Percentiles rank a stretch among this genome's conserved stretches.
phyloP scores from a whole-genome alignment of 306 rosid species.

The Medicago ruthenica region DNA sequence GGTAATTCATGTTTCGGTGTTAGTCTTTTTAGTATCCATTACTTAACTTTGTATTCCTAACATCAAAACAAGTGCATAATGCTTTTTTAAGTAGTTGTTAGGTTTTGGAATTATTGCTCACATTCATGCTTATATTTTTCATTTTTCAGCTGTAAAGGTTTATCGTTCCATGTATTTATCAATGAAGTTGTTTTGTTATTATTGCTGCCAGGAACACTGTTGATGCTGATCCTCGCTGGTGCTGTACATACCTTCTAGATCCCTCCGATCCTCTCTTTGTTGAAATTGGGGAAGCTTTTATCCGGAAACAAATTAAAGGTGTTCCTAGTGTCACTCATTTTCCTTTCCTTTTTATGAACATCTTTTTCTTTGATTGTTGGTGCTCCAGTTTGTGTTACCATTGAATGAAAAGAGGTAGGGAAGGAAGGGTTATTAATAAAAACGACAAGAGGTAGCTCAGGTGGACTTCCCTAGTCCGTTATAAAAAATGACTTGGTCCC shows the following conservation, averaged over 20 bases:
- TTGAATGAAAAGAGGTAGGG: background rate
- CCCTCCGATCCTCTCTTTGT: slow-evolving; percentile 94
- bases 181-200: slow-evolving; percentile 42
- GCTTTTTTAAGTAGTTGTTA: slow-evolving; percentile 12
- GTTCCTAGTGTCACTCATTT: slow-evolving; percentile 23
- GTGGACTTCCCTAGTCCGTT: no score
- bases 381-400: background rate
- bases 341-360: background rate
- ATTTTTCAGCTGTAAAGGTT: slow-evolving; percentile 21
- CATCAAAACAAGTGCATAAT: background rate
- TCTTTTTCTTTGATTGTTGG: background rate
- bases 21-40: slow-evolving; percentile 7
- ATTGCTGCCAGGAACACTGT: slow-evolving; percentile 74
- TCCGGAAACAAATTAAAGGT: slow-evolving; percentile 83
- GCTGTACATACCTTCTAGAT: slow-evolving; percentile 95
- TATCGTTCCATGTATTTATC: slow-evolving; percentile 28
- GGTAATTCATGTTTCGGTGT: slow-evolving; percentile 30
- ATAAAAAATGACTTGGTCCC: no score
- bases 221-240: slow-evolving; percentile 77
- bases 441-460: background rate
- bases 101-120: slow-evolving; percentile 24
- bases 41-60: slow-evolving; percentile 16
- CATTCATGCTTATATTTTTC: slow-evolving; percentile 4
- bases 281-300: slow-evolving; percentile 84
- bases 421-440: background rate